Conservation (phyloP, 1,284 basidiomycete species). For the Exsudoporus floridanus region DNA sequence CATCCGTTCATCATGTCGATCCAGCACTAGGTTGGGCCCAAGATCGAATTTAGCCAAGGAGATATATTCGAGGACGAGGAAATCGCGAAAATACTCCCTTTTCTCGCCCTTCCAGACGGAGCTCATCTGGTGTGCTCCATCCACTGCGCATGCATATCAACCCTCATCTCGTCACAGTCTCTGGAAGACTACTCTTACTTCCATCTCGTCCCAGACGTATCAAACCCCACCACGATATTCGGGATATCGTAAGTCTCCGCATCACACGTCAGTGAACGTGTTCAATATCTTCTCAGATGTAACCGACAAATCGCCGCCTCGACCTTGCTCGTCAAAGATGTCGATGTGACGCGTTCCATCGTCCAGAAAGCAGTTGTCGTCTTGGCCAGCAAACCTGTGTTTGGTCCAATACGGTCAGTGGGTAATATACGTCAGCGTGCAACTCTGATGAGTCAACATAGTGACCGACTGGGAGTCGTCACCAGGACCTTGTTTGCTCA, state of each 20-base stretch:
- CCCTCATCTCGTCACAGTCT: slow-evolving; percentile 49
- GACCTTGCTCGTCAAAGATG: slow-evolving; percentile 76
- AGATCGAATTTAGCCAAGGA: slow-evolving; percentile 78
- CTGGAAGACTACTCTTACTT: slow-evolving; percentile 98
- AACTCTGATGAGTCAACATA: slow-evolving; percentile 29
- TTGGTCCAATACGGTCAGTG: slow-evolving; percentile 77
- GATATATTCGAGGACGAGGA: slow-evolving; percentile 80
- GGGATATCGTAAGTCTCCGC: slow-evolving; percentile 80
- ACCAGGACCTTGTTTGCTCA: slow-evolving; percentile 90
- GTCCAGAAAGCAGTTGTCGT: slow-evolving; percentile 99
- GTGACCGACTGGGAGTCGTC: slow-evolving; percentile 94
- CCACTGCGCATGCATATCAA: slow-evolving; percentile 5
- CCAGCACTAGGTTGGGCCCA: slow-evolving; percentile 75
- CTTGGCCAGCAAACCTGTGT: slow-evolving; percentile 85
- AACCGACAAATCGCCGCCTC: slow-evolving; percentile 92
- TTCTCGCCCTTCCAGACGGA: slow-evolving; percentile 96
- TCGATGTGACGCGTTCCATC: slow-evolving; percentile 91
- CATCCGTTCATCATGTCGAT: slow-evolving; percentile 14
- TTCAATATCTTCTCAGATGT: slow-evolving; percentile 54
- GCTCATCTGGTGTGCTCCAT: slow-evolving; percentile 76
- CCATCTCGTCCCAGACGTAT: slow-evolving; percentile 72
- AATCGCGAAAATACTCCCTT: slow-evolving; percentile 82
- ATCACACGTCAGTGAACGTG: neutral
- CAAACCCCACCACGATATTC: slow-evolving; percentile 80
- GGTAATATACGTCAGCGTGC: neutral